These are phyloP conservation scores for Xylariaceae sp. DNA, from an alignment of 2,329 filamentous ascomycete genomes.

Conservation along the genomic window DNA sequence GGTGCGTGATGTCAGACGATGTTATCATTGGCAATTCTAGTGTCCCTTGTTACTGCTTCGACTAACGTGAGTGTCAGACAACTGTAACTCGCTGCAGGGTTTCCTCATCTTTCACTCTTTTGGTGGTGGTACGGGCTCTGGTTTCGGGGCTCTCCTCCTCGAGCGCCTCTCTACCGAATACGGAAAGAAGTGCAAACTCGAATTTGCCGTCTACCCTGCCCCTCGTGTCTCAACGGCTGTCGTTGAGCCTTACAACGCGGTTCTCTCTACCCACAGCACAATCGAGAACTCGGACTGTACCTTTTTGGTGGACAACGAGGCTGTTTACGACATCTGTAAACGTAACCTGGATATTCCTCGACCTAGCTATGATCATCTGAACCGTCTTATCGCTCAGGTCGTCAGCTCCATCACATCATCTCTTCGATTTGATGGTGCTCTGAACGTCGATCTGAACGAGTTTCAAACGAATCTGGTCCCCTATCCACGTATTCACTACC, in stretches of 20 bases:
- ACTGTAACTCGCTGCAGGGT: slow-evolving; percentile 68
- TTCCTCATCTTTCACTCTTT: slow-evolving; percentile 75
- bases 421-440: slow-evolving; percentile 66
- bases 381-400: slow-evolving; percentile 69
- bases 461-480: slow-evolving; percentile 75
- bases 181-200: slow-evolving; percentile 74
- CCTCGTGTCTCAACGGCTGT: slow-evolving; percentile 67
- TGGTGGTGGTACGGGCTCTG: slow-evolving; percentile 68
- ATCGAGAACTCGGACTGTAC: slow-evolving; percentile 76
- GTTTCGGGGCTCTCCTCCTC: slow-evolving; percentile 67
- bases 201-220: slow-evolving; percentile 69
- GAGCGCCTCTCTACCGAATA: slow-evolving; percentile 71
- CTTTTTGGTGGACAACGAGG: slow-evolving; percentile 73
- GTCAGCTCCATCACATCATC: slow-evolving; percentile 72
- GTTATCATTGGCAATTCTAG: not conserved
- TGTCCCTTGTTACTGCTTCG: not conserved
- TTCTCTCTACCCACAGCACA: slow-evolving; percentile 69
- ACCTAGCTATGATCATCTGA: slow-evolving; percentile 66
- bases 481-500: slow-evolving; percentile 71
- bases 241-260: slow-evolving; percentile 71
- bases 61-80: slow-evolving; percentile 45
- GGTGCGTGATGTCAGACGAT: slow-evolving; percentile 40
- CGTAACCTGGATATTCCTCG: slow-evolving; percentile 67
- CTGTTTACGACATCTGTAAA: slow-evolving; percentile 71
- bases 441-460: slow-evolving; percentile 72